Evolutionary conservation across 1,139 yeast species (phyloP).

Genomic region (Suhomyces choctaworum): DNA sequence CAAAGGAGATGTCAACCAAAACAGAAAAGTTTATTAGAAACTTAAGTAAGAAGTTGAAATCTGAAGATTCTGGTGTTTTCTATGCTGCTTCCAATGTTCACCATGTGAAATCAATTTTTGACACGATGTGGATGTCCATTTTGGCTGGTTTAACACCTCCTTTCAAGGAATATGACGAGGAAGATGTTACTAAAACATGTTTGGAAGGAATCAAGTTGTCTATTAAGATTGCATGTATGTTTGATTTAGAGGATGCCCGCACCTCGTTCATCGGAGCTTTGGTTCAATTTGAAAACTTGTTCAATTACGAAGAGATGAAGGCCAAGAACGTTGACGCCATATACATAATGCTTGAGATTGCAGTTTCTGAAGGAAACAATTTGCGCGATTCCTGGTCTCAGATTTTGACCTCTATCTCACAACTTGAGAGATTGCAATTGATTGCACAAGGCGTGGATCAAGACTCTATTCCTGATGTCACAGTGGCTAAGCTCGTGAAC

Average conservation of each 20-base stretch:
- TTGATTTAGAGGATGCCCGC: conserved; percentile 81
- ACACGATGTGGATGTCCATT: conserved; percentile 94
- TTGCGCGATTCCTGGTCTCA: conserved; percentile 80
- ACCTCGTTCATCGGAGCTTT: conserved; percentile 88
- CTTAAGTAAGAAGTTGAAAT: conserved; percentile 51
- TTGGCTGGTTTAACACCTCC: conserved; percentile 94
- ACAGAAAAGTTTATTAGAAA: conserved; percentile 82
- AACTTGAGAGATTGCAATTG: conserved; percentile 84
- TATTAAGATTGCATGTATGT: conserved; percentile 79
- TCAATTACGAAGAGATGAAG: conserved; percentile 76
- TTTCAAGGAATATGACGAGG: conserved; percentile 84
- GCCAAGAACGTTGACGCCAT: conserved; percentile 82
- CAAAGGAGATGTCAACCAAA: conserved; percentile 85
- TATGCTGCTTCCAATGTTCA: conserved; percentile 73
- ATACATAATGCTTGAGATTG: conserved; percentile 69
- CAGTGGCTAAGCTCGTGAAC: conserved; percentile 66
- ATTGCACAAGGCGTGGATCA: conserved; percentile 89
- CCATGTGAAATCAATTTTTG: conserved; percentile 91
- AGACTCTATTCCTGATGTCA: conserved; percentile 80
- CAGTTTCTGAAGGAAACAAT: conserved; percentile 74
- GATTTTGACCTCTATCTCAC: conserved; percentile 78
- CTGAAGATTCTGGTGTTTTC: conserved; percentile 34
- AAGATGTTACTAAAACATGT: conserved; percentile 67
- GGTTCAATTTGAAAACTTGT: conserved; percentile 80
- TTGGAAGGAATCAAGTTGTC: conserved; percentile 85